Evolutionary conservation across 2,329 filamentous ascomycete species (phyloP), one percentile per base, ranked within the genome.

Genomic region (Cyphellophora europaea): DNA sequence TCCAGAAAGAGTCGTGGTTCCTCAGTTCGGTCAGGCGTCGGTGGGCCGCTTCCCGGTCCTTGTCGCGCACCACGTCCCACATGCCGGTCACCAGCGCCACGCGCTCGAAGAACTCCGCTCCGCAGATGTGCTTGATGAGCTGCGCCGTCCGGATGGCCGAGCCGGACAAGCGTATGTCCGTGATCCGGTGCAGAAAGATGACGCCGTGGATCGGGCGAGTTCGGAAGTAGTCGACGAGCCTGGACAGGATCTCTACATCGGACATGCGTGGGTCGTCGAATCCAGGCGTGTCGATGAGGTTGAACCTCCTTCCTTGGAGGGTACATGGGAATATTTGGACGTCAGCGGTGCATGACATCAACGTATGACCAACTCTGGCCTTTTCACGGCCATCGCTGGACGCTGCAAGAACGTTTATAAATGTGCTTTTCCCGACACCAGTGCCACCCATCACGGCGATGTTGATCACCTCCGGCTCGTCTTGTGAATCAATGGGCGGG

Each of bases 371-470:
- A n/a, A 25, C n/a, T n/a, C n/a, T n/a, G n/a, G n/a, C n/a, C 21
- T 25, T 25, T 25, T 8, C 8, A 8, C 21, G 8, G n/a, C 21
- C 8, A 8, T 25, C n/a, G 8, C 8, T 8, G n/a, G 21, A 8
- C 21, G 8, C n/a, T 8, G 8, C 8, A 25, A 25, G 21, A 8
- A 8, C 58, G 30, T 69, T 70, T 47, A 69, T 67, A 27, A 60
- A 69, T 0, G 66, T 68, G 1, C 61, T 65, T 34, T 70, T 69
- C 0, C 66, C 66, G 0, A 67, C 66, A 0, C 65, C 66, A 1
- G 65, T 66, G 42, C 68, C 64, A 0, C 66, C 65, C 0, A 69
- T 49, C 4, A 70, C 57, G 15, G 69, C 40, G 12, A 69, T 63
- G 28, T 67, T 68, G 16, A 59, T 34, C 12, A 56, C 48, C 2